Evolutionary conservation across 331 rosid species (phyloP).

Genomic region (Quercus lobata): DNA sequence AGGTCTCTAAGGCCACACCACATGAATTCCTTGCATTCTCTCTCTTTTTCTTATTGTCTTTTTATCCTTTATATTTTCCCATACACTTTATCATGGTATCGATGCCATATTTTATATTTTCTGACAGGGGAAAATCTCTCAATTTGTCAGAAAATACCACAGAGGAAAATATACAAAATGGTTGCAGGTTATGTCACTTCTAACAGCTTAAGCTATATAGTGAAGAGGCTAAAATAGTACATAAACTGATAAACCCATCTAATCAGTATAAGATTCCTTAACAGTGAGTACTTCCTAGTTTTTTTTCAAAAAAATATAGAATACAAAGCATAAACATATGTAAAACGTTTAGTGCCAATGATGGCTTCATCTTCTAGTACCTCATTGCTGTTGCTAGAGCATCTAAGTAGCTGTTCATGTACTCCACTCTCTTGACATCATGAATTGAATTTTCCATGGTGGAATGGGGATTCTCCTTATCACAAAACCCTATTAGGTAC

Average conservation of each 20-base stretch:
- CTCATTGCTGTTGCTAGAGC: conserved; percentile 38
- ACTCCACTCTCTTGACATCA: conserved; percentile 50
- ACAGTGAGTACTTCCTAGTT: background rate
- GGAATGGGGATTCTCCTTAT: conserved; percentile 15
- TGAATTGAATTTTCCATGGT: conserved; percentile 17
- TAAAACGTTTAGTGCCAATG: background rate
- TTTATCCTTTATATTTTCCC: too few species aligned
- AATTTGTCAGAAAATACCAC: too few species aligned
- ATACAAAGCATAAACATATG: background rate
- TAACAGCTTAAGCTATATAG: too few species aligned
- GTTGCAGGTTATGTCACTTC: too few species aligned
- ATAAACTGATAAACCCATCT: too few species aligned
- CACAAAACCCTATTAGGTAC: conserved; percentile 46
- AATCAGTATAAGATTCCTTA: background rate
- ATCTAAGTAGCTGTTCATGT: conserved; percentile 41
- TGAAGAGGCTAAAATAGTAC: too few species aligned
- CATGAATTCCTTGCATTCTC: too few species aligned
- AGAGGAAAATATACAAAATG: too few species aligned
- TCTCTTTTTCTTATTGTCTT: too few species aligned
- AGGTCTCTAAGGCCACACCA: too few species aligned
- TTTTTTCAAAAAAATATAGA: background rate
- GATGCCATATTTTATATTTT: too few species aligned
- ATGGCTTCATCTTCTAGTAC: conserved; percentile 15
- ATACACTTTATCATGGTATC: too few species aligned
- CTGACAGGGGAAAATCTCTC: background rate